A percentile compares a stretch with the other conserved stretches of the same genome.
Evolutionary conservation across 208 protist species (phyloP).

Genomic region (Porcisia hertigi): DNA sequence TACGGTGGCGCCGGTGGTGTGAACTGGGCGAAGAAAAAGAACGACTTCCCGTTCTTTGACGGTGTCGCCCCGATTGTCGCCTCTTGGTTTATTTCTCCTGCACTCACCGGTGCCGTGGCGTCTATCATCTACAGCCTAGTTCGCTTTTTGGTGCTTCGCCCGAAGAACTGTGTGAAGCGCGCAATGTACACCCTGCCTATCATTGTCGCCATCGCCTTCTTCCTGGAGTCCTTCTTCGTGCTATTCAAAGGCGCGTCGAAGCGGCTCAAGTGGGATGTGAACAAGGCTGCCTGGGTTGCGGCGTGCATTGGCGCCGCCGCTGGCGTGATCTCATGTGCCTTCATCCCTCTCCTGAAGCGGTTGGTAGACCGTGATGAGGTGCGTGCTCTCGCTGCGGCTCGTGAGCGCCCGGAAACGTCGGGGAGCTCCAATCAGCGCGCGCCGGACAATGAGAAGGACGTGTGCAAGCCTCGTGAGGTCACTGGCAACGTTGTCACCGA

Average conservation of each 20-base stretch:
- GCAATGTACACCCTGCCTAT: slow-evolving; percentile 47
- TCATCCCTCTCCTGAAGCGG: slow-evolving; percentile 47
- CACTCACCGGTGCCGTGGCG: slow-evolving; percentile 41
- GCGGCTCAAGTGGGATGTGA: slow-evolving; percentile 37
- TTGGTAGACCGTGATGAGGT: slow-evolving; percentile 18
- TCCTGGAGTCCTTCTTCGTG: slow-evolving; percentile 68
- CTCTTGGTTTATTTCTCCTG: slow-evolving; percentile 66
- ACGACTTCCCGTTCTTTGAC: slow-evolving; percentile 53
- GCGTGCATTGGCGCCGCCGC: slow-evolving; percentile 39
- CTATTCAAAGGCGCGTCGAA: slow-evolving; percentile 50
- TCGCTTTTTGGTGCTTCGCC: slow-evolving; percentile 41
- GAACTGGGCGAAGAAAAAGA: slow-evolving; percentile 42
- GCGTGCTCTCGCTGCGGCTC: not conserved
- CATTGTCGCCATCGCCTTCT: slow-evolving; percentile 48
- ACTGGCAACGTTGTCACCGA: slow-evolving; percentile 8
- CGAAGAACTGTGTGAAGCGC: slow-evolving; percentile 25
- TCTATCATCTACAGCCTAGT: slow-evolving; percentile 40
- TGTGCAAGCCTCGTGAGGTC: slow-evolving; percentile 6
- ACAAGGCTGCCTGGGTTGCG: slow-evolving; percentile 45
- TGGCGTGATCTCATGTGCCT: slow-evolving; percentile 31
- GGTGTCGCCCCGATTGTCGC: slow-evolving; percentile 58
- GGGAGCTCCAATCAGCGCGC: not conserved
- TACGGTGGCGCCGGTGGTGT: slow-evolving; percentile 51
- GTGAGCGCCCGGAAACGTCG: slow-evolving; percentile 8
- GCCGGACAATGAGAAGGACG: slow-evolving; percentile 5